Base-by-base conservation (phyloP, 106 monocot species). In the Platanthera guangdongensis region DNA sequence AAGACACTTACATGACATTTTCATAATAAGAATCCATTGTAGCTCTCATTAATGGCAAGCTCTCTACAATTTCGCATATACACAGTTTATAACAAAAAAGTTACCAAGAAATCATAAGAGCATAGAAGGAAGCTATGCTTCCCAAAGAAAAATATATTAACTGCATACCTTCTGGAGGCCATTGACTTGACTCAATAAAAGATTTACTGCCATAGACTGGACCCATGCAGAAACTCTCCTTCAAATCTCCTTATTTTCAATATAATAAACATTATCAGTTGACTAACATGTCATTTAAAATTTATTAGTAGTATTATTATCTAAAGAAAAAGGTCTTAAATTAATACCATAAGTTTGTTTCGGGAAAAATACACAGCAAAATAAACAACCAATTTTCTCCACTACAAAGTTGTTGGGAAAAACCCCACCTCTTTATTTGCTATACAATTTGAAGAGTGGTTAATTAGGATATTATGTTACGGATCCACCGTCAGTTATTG, bases 151-250 rank as follows among this genome's bases (percentile, higher is more conserved):
- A 63, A 2, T 8, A 45, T 46, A 14, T 68, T 12, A 12, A 45
- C 14, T 39, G 14, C 19, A 75, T 83, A 93, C 93, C 95, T 81
- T 88, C 72, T 18, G 84, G 81, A 83, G 95, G 95, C 92, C 92
- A 96, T 57, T 90, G 85, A 74, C 90, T 96, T 2, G 63, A 2
- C 52, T 79, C 50, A 9, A 75, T 14, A 74, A 81, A 21, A 63
- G 75, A 74, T 53, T 71, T 74, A 59, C 45, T 62, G 60, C 73
- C 74, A 53, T 47, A 75, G 16, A 46, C 77, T 67, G 88, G 83
- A 67, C 95, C 92, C 77, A 96, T 87, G 57, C 89, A 88, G 72
- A 90, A 89, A 55, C 92, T 84, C 80, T 96, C 95, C 81, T 96
- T 96, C 52, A 73, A 76, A 77, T 96, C 95, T 21, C 95, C 95